A percentile compares a stretch with the other conserved stretches of the same genome.
phyloP scores from a whole-genome alignment of 306 rosid genomes.

The Vicia faba region DNA sequence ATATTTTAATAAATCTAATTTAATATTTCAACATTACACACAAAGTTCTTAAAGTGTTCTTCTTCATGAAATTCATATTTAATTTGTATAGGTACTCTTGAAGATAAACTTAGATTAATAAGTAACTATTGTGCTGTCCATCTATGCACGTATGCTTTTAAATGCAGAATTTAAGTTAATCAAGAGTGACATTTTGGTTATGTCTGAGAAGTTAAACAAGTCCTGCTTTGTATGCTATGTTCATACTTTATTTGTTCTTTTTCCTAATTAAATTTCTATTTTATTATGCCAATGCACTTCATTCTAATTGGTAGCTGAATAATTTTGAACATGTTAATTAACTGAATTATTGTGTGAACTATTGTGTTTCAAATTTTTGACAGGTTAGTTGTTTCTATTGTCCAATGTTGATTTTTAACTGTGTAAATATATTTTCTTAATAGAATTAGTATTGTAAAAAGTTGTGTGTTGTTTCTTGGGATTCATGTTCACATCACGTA shows the following conservation, averaged over 20 bases:
- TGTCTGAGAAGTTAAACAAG: conserved; percentile 6
- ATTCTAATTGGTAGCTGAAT: conserved; percentile 9
- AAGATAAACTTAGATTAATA: conserved; percentile 18
- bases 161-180: conserved; percentile 28
- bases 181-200: background rate
- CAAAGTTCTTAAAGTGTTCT: conserved; percentile 5
- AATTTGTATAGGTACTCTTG: background rate
- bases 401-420: conserved; percentile 7
- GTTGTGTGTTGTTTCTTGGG: conserved; percentile 9
- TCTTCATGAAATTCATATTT: background rate
- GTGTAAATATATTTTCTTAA: background rate
- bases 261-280: conserved; percentile 28
- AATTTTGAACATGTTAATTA: conserved; percentile 16
- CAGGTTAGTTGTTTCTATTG: background rate
- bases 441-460: background rate
- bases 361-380: conserved; percentile 12
- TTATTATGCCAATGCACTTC: conserved; percentile 5
- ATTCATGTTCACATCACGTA: conserved; percentile 19
- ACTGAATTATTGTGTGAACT: background rate
- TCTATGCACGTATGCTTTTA: conserved; percentile 18
- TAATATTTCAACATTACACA: too few relatives aligned
- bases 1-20: too few relatives aligned
- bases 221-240: conserved; percentile 6
- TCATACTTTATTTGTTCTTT: background rate
- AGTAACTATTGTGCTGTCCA: conserved; percentile 10